A percentile compares a stretch with the other conserved stretches of the same genome.
Conservation (phyloP, 805 yeast species). For the Dipodascus geniculatus region DNA sequence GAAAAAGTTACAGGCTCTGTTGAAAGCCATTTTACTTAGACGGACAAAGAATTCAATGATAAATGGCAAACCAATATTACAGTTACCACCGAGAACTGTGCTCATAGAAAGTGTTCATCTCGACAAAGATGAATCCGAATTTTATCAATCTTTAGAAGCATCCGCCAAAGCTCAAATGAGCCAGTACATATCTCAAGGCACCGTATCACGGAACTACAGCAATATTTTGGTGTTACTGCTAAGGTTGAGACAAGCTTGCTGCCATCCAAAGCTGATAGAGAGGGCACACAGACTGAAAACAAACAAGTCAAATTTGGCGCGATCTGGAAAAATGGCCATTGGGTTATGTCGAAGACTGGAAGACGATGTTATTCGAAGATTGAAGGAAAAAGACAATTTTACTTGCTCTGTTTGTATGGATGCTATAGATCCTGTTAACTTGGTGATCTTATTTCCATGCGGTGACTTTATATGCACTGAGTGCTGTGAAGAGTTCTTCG, state of each 20-base stretch:
- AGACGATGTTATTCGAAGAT: conserved; percentile 20
- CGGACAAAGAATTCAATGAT: conserved; percentile 60
- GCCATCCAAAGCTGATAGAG: conserved; percentile 63
- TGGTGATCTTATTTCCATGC: conserved; percentile 43
- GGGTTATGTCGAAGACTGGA: conserved; percentile 28
- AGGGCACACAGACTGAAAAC: conserved; percentile 38
- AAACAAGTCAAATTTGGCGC: conserved; percentile 6
- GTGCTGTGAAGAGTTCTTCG: conserved; percentile 39
- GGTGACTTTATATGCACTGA: conserved; percentile 70
- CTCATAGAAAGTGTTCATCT: conserved; percentile 37
- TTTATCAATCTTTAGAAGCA: conserved; percentile 48
- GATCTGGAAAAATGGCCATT: conserved; percentile 9
- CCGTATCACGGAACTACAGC: conserved; percentile 32
- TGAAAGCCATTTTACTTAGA: conserved; percentile 64
- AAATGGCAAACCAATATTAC: conserved; percentile 68
- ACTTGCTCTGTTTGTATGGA: conserved; percentile 62
- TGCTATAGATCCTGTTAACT: conserved; percentile 31
- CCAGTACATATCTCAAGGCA: conserved; percentile 27
- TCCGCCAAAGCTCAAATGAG: conserved; percentile 17
- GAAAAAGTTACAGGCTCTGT: conserved; percentile 50
- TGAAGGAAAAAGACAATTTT: conserved; percentile 24
- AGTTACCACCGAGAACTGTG: conserved; percentile 54
- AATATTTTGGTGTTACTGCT: conserved; percentile 59
- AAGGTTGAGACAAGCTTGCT: conserved; percentile 78
- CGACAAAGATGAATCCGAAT: conserved; percentile 41